Base-by-base conservation (phyloP, 371 early-diverging fungal genomes). In the Mortierella sp. region DNA sequence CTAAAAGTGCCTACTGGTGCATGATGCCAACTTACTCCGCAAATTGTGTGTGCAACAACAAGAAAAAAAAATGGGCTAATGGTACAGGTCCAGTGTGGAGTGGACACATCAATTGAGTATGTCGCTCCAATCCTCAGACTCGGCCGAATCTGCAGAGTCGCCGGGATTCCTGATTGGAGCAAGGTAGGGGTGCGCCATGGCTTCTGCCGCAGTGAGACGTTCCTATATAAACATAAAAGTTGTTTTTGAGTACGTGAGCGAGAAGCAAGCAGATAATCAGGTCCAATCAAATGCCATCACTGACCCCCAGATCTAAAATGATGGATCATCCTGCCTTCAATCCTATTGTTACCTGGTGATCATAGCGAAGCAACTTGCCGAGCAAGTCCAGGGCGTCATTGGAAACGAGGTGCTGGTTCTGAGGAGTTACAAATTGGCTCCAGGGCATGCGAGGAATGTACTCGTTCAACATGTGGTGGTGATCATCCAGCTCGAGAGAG, bases 161-260 rank as follows among this genome's bases (percentile, higher is more conserved):
- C 55, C 40, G 43, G 61, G n/a, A 50, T 53, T 52, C 71, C 77
- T 71, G 55, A 81, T 74, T 37, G 67, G 71, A 87, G 89, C 96
- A 89, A 99, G 99, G 86, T 96, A 99, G 29, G 95, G 92, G 79
- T 98, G 98, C 43, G 81, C 86, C 98, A 99, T 98, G 5, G 98
- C 98, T 87, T 98, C 98, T 76, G 90, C 89, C n/a, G 99, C 96
- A 16, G 98, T 99, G 67, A 97, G 88, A 63, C 99, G 93, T 85
- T 96, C 97, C 85, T 87, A 64, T n/a, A n/a, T n/a, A n/a, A n/a
- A n/a, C n/a, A n/a, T n/a, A 53, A 67, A 55, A 50, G 68, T n/a
- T n/a, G n/a, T n/a, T n/a, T n/a, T n/a, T n/a, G n/a, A n/a, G n/a
- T n/a, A n/a, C n/a, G n/a, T n/a, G n/a, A n/a, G n/a, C n/a, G n/a